Evolutionary conservation across 441 rosid genomes (phyloP), one percentile per base, ranked within the genome.

Genomic region (Adansonia gregorii): DNA sequence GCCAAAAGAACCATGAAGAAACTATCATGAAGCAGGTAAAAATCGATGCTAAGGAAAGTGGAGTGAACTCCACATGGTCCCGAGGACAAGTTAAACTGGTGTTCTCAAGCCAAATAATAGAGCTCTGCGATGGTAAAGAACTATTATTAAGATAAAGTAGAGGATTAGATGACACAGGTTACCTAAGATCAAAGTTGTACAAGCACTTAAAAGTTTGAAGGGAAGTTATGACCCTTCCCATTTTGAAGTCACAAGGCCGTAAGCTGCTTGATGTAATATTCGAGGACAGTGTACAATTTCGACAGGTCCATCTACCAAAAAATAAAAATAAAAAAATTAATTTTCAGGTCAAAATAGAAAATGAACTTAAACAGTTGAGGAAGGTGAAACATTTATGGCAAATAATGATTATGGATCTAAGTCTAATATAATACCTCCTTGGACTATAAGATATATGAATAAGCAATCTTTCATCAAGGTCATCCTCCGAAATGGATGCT

Each of bases 371-470:
- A 39, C 39, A 76, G 6, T 54, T 64, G 1, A 6, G 68, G 22
- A 69, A 52, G 1, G 49, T 45, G 63, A 10, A 52, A 4, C 10
- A 61, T 22, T 15, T 12, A 68, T 11, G 45, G 27, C 45, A 15
- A 55, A 68, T 8, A 67, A 35, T 2, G 1, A 72, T 2, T 17
- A 64, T 27, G 58, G 3, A 60, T 60, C 41, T 45, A 59, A 20
- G 8, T 63, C 41, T 49, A 3, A 15, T 1, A 2, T 59, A 59
- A 12, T 85, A 92, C 99, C 97, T 93, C 85, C 93, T 86, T 22
- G 99, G 99, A 85, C 97, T 91, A 81, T 89, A 95, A 79, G 87
- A 85, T 76, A 95, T 92, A 75, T 93, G 97, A 78, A 95, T 71
- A 46, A 93, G 93, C 78, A 93, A 83, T 76, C 92, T 87, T 79